A percentile compares a stretch with the other conserved stretches of the same genome.
phyloP scores from a whole-genome alignment of 208 protist species.

The Crithidia expoeki region DNA sequence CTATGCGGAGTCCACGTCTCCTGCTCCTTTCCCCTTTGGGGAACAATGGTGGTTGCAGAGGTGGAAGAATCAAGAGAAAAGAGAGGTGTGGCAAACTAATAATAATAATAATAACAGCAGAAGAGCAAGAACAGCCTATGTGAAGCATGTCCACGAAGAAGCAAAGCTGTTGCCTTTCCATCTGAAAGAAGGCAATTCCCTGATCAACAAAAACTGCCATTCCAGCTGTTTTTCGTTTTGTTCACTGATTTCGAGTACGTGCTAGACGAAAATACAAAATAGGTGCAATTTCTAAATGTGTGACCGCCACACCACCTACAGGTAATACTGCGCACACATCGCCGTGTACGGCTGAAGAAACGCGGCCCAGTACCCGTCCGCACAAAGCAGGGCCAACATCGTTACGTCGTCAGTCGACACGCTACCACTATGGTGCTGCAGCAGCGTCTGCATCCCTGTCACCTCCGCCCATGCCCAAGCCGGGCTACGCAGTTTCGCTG shows the following conservation, averaged over 20 bases:
- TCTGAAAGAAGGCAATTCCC: too few species aligned
- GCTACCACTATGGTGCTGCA: neutral
- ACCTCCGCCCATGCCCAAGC: conserved; percentile 19
- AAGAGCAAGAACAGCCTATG: too few species aligned
- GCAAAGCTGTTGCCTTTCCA: too few species aligned
- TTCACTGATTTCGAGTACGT: too few species aligned
- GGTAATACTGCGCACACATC: conserved; percentile 29
- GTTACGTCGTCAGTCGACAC: neutral
- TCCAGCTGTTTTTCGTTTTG: too few species aligned
- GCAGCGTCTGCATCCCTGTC: conserved; percentile 3
- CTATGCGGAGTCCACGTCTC: conserved; percentile 1
- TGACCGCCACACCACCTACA: conserved; percentile 7
- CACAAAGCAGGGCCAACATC: conserved; percentile 11
- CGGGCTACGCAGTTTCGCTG: conserved; percentile 8
- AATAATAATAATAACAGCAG: too few species aligned
- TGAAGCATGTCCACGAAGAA: too few species aligned
- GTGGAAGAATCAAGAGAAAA: neutral
- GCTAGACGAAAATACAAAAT: too few species aligned
- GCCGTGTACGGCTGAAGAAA: conserved; percentile 32
- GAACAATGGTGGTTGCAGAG: conserved; percentile 5
- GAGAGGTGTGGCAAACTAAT: neutral
- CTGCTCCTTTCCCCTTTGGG: neutral
- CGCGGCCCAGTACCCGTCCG: conserved; percentile 30
- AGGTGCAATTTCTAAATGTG: too few species aligned
- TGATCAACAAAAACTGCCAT: too few species aligned